Conservation (phyloP, 805 yeast genomes). For the Kodamaea kakaduensis region DNA sequence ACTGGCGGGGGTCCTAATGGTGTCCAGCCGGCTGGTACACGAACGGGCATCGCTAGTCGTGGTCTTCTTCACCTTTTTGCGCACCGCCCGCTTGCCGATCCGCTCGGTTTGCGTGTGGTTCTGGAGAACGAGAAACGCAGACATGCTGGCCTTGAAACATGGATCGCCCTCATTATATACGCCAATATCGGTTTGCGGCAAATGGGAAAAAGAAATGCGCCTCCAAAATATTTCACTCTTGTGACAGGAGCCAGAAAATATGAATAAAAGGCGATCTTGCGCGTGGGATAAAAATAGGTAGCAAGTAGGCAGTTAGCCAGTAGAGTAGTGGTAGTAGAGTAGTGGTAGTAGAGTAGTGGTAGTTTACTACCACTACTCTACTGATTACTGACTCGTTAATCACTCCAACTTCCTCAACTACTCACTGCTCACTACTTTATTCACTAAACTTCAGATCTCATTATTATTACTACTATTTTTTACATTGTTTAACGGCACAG, state of each 20-base stretch:
- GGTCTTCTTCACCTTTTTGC: constrained; percentile 1
- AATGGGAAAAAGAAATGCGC: not conserved
- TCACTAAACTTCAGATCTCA: too few relatives aligned
- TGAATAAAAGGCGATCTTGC: too few relatives aligned
- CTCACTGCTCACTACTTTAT: too few relatives aligned
- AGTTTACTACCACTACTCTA: too few relatives aligned
- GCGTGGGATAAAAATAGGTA: too few relatives aligned
- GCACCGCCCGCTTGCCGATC: constrained; percentile 4
- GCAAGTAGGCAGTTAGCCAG: too few relatives aligned
- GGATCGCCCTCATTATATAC: not conserved
- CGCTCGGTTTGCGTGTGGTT: constrained; percentile 5
- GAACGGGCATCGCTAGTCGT: not conserved
- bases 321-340: too few relatives aligned
- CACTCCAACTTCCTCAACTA: too few relatives aligned
- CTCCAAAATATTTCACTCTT: constrained; percentile 2
- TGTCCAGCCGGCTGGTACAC: constrained; percentile 1
- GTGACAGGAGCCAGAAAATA: not conserved
- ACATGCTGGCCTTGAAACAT: constrained; percentile 6
- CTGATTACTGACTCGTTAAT: too few relatives aligned
- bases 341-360: too few relatives aligned
- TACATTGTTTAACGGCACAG: too few relatives aligned
- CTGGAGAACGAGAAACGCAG: constrained; percentile 12
- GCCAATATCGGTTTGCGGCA: not conserved
- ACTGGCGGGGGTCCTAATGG: not conserved
- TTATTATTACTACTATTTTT: too few relatives aligned